phyloP scores from a whole-genome alignment of 768 basidiomycete species.

The Leccinum uliginosum region DNA sequence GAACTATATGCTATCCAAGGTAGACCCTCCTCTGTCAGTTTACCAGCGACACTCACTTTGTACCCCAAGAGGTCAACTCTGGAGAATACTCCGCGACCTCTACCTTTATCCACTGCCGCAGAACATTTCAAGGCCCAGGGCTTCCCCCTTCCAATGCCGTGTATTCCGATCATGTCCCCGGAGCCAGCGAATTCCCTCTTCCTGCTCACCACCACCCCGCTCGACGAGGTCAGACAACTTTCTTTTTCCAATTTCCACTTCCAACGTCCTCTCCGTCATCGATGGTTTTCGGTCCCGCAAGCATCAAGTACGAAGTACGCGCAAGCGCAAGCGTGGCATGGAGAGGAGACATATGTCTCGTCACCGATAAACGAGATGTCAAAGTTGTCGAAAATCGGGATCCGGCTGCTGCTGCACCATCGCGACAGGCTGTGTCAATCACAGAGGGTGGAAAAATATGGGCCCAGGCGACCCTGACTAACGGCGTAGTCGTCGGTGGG shows the following conservation, averaged over 20 bases:
- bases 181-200: conserved; percentile 53
- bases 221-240: conserved; percentile 71
- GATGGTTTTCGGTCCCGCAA: conserved; percentile 66
- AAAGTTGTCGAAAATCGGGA: conserved; percentile 59
- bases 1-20: conserved; percentile 76
- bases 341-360: conserved; percentile 69
- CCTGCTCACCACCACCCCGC: conserved; percentile 68
- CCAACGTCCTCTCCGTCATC: conserved; percentile 66
- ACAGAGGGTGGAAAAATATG: conserved; percentile 80
- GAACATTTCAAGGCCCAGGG: conserved; percentile 77
- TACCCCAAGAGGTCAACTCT: conserved; percentile 60
- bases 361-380: conserved; percentile 56
- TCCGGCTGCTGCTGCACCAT: conserved; percentile 31
- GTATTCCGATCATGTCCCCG: conserved; percentile 45
- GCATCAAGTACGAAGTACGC: conserved; percentile 66
- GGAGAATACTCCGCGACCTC: conserved; percentile 78
- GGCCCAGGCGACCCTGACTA: conserved; percentile 64
- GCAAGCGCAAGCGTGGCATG: conserved; percentile 70
- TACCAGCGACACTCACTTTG: conserved; percentile 1
- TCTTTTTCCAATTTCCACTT: conserved; percentile 74
- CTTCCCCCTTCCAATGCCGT: conserved; percentile 85
- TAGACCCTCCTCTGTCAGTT: conserved; percentile 14
- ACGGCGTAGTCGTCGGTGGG: conserved; percentile 61
- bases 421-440: conserved; percentile 57
- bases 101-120: conserved; percentile 65